Evolutionary conservation across 2,329 filamentous ascomycete genomes (phyloP).

Genomic region (Penicillium polonicum): DNA sequence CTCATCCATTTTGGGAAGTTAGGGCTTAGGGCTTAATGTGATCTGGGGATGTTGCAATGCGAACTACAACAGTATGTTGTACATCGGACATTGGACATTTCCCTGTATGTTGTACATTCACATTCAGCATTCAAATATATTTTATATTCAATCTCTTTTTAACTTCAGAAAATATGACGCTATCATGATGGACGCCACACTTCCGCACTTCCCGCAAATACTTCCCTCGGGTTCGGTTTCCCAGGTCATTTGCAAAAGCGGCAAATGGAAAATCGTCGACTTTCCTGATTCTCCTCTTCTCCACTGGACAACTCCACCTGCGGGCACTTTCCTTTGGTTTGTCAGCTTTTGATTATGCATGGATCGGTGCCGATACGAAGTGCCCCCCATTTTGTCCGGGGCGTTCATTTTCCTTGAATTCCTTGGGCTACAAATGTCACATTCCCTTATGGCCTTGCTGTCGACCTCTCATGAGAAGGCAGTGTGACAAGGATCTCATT

Average conservation of each 20-base stretch:
- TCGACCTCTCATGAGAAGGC: conserved; percentile 14
- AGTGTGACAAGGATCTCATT: conserved; percentile 6
- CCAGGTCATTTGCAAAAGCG: background rate
- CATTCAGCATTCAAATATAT: background rate
- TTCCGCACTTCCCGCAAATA: background rate
- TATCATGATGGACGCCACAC: background rate
- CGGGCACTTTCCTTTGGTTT: conserved; percentile 24
- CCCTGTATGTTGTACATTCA: background rate
- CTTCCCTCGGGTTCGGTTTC: background rate
- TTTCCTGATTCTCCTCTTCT: conserved; percentile 11
- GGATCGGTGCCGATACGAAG: conserved; percentile 16
- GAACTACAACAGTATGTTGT: background rate
- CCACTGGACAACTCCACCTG: background rate
- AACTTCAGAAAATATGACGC: background rate
- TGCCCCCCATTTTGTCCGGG: conserved; percentile 5
- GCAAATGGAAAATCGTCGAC: conserved; percentile 6
- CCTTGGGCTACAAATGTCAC: background rate
- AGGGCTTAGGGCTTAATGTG: conserved; percentile 28
- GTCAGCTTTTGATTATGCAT: conserved; percentile 32
- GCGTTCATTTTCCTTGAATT: conserved; percentile 9
- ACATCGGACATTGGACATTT: background rate
- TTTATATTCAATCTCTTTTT: background rate
- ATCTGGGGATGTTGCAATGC: background rate
- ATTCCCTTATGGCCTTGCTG: conserved; percentile 24
- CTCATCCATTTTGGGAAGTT: conserved; percentile 24